Evolutionary conservation across 176 grass and related monocot species (phyloP).

Genomic region (Lolium perenne): DNA sequence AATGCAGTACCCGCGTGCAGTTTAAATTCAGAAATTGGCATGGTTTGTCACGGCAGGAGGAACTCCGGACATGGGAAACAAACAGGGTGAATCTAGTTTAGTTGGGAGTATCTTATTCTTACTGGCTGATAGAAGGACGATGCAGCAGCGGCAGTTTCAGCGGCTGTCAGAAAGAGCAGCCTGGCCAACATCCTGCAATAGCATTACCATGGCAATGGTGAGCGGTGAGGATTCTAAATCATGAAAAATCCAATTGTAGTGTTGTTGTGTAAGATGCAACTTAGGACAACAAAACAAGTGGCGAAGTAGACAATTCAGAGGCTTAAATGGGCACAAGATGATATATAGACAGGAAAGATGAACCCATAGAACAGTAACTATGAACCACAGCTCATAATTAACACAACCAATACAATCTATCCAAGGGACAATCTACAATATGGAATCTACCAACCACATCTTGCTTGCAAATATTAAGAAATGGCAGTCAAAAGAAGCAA

Average conservation of each 20-base stretch:
- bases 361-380: neutral
- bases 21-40: neutral
- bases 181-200: slow-evolving; percentile 50
- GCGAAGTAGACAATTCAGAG: neutral
- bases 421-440: too few species aligned
- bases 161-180: slow-evolving; percentile 33
- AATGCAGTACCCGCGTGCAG: too few species aligned
- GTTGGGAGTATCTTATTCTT: slow-evolving; percentile 27
- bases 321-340: neutral
- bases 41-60: too few species aligned
- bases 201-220: neutral
- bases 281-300: neutral
- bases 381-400: neutral
- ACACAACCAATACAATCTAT: too few species aligned
- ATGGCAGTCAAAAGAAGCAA: too few species aligned
- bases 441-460: too few species aligned
- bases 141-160: slow-evolving; percentile 46
- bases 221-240: neutral
- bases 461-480: too few species aligned
- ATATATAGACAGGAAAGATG: neutral
- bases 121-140: slow-evolving; percentile 48
- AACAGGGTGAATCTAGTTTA: neutral
- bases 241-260: too few species aligned
- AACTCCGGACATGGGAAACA: neutral
- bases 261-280: neutral